Percentiles rank a stretch among this genome's conserved stretches.
Evolutionary conservation across 257 asterid genomes (phyloP).

Genomic region (Solanum medicagineum): DNA sequence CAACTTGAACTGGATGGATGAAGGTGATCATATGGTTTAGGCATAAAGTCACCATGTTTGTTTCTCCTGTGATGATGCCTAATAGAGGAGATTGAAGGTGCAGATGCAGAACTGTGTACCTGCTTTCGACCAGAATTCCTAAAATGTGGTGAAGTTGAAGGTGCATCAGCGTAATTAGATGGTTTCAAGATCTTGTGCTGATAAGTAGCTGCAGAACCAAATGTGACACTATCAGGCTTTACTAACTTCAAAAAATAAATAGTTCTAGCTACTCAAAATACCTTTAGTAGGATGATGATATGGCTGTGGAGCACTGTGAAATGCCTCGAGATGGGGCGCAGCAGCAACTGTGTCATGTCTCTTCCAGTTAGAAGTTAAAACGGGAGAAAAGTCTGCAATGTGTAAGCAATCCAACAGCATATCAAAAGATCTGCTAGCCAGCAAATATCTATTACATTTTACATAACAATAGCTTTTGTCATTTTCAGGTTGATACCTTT

Average conservation of each 20-base stretch:
- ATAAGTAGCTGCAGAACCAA: slow-evolving; percentile 20
- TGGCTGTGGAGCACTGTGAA: slow-evolving; percentile 12
- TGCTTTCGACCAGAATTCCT: slow-evolving; percentile 17
- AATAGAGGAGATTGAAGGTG: slow-evolving; percentile 15
- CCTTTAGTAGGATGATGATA: slow-evolving; percentile 24
- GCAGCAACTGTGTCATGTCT: slow-evolving; percentile 2
- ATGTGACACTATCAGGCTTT: not conserved
- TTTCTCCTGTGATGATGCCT: slow-evolving; percentile 22
- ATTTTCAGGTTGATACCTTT: not conserved
- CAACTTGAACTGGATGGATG: slow-evolving; percentile 6
- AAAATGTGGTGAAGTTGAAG: slow-evolving; percentile 7
- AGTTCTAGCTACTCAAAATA: not conserved
- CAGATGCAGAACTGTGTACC: slow-evolving; percentile 12
- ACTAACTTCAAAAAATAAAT: not conserved
- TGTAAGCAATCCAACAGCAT: not conserved
- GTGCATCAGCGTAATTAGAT: slow-evolving; percentile 13
- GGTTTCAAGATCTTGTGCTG: slow-evolving; percentile 6
- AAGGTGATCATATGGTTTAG: slow-evolving; percentile 18
- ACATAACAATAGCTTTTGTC: not conserved
- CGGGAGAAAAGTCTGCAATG: not conserved
- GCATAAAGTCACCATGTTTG: slow-evolving; percentile 25
- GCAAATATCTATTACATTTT: not conserved
- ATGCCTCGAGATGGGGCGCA: slow-evolving; percentile 13
- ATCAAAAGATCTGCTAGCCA: not conserved
- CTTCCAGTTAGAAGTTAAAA: slow-evolving; percentile 2